These are phyloP conservation scores for Cercospora sp. DNA, from an alignment of 2,329 filamentous ascomycete species.

Conservation along the genomic window DNA sequence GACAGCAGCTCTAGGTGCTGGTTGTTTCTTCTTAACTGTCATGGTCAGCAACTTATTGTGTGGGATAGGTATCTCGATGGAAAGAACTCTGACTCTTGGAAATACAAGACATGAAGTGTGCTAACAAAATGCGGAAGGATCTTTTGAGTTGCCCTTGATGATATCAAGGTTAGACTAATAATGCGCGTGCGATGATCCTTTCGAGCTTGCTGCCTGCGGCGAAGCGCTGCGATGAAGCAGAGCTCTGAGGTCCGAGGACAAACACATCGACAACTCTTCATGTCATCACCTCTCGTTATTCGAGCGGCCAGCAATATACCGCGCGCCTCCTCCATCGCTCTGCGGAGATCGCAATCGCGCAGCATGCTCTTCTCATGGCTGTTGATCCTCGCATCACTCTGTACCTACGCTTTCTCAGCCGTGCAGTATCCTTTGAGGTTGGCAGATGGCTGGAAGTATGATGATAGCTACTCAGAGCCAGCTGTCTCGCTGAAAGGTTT, in stretches of 20 bases:
- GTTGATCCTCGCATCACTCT: background rate
- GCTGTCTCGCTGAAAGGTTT: background rate
- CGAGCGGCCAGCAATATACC: background rate
- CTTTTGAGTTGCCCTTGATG: background rate
- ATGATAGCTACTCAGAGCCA: background rate
- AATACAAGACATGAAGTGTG: background rate
- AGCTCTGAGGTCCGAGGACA: too few relatives aligned
- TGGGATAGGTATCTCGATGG: too few relatives aligned
- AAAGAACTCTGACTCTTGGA: too few relatives aligned
- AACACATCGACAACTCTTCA: background rate
- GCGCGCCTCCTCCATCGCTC: background rate
- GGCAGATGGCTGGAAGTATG: background rate
- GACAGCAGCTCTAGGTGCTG: too few relatives aligned
- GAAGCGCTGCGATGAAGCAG: background rate
- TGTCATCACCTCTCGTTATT: background rate
- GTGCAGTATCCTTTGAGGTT: background rate
- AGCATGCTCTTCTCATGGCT: background rate
- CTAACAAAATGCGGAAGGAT: background rate
- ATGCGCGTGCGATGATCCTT: background rate
- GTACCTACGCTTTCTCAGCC: background rate
- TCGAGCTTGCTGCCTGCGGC: background rate
- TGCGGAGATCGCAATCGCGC: background rate
- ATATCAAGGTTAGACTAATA: background rate
- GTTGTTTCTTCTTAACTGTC: too few relatives aligned
- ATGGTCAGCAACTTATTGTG: too few relatives aligned